Evolutionary conservation across 192 early-diverging fungal species (phyloP).

Genomic region (Coemansia sp.): DNA sequence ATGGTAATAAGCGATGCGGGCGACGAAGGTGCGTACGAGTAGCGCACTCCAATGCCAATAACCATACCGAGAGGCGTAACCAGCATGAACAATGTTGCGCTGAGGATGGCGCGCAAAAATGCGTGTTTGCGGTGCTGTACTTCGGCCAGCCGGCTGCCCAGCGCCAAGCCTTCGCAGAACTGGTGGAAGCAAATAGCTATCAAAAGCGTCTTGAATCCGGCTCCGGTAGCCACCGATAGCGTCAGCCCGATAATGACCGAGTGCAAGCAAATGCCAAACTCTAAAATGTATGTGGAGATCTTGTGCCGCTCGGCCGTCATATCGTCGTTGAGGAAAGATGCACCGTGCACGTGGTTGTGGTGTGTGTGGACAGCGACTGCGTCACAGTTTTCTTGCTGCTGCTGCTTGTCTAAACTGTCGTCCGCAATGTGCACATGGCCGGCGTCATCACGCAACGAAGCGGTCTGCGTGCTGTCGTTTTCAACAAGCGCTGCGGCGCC

Average conservation of each 20-base stretch:
- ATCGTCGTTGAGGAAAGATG: constrained; percentile 22
- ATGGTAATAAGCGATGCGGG: constrained; percentile 60
- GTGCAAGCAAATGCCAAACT: constrained; percentile 75
- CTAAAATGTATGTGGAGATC: constrained; percentile 68
- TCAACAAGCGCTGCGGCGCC: neutral
- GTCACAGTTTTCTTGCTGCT: constrained; percentile 25
- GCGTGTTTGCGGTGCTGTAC: constrained; percentile 34
- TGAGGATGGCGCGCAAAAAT: constrained; percentile 37
- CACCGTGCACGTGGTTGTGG: constrained; percentile 52
- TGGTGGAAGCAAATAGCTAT: constrained; percentile 73
- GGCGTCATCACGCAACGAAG: constrained; percentile 1
- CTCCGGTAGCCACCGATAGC: constrained; percentile 56
- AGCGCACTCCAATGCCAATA: constrained; percentile 74
- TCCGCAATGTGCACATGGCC: neutral
- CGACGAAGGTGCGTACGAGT: constrained; percentile 64
- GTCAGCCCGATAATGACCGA: constrained; percentile 75
- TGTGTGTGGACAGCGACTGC: constrained; percentile 50
- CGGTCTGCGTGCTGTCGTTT: constrained; percentile 12
- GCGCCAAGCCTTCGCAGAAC: constrained; percentile 75
- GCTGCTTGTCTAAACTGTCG: constrained; percentile 1
- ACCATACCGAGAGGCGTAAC: constrained; percentile 79
- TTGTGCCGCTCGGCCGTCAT: constrained; percentile 15
- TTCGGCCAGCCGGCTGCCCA: constrained; percentile 70
- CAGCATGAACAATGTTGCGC: constrained; percentile 61
- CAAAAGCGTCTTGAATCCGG: constrained; percentile 60